Evolutionary conservation across 441 rosid genomes (phyloP).

Genomic region (Erysimum cheiri): DNA sequence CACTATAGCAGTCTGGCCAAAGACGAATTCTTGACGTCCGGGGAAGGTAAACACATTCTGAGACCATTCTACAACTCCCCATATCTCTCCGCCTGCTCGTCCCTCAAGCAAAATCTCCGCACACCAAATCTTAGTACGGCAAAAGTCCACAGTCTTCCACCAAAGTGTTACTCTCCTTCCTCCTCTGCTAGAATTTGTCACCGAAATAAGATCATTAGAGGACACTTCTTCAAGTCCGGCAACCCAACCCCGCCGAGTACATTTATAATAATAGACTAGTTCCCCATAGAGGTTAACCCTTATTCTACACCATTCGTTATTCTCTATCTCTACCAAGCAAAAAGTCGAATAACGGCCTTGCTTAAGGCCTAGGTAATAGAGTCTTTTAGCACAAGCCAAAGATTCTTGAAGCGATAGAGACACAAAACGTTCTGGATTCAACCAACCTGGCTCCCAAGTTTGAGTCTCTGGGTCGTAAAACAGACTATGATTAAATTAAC

Average conservation of each 20-base stretch:
- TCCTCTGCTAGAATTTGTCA: background rate
- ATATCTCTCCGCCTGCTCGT: background rate
- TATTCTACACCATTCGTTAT: too few relatives aligned
- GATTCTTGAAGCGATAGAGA: too few relatives aligned
- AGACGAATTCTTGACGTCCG: background rate
- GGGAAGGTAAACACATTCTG: background rate
- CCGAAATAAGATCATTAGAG: background rate
- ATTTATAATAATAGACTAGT: background rate
- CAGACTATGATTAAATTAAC: too few relatives aligned
- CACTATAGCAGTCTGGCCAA: too few relatives aligned
- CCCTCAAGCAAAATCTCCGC: background rate
- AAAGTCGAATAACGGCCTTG: too few relatives aligned
- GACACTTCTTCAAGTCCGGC: background rate
- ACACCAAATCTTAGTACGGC: background rate
- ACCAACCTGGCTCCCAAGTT: too few relatives aligned
- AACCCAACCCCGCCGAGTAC: too few relatives aligned
- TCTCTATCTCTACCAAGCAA: too few relatives aligned
- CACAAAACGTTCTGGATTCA: too few relatives aligned
- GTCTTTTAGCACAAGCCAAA: too few relatives aligned
- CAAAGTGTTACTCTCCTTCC: background rate
- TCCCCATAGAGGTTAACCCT: background rate
- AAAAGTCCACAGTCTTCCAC: background rate
- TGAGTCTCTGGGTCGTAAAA: too few relatives aligned
- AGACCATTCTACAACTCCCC: background rate
- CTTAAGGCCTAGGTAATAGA: too few relatives aligned